Evolutionary conservation across 768 basidiomycete genomes (phyloP).

Genomic region (Filobasidium floriforme): DNA sequence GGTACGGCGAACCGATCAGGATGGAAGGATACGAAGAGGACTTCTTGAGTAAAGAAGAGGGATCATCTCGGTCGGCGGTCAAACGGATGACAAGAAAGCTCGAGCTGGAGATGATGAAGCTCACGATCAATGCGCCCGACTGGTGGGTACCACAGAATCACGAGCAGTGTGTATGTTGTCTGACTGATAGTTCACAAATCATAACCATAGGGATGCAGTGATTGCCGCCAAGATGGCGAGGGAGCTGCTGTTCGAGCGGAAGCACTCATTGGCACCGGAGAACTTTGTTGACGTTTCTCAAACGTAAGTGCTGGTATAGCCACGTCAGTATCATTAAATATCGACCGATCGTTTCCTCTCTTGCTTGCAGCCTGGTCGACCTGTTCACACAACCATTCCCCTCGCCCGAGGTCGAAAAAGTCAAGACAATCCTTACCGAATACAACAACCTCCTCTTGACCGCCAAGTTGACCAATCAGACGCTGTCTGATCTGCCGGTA

Average conservation of each 20-base stretch:
- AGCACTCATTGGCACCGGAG: constrained; percentile 65
- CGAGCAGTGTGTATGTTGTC: not conserved
- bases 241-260: constrained; percentile 83
- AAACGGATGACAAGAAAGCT: constrained; percentile 75
- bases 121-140: constrained; percentile 85
- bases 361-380: constrained; percentile 24
- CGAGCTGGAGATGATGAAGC: constrained; percentile 60
- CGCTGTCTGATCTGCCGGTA: constrained; percentile 73
- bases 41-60: constrained; percentile 64
- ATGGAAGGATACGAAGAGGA: constrained; percentile 67
- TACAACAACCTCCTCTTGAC: constrained; percentile 82
- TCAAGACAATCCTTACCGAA: constrained; percentile 65
- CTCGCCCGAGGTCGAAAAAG: constrained; percentile 55
- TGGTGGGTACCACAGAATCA: constrained; percentile 52
- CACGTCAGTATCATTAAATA: not conserved
- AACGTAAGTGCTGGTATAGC: constrained; percentile 58
- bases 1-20: constrained; percentile 73
- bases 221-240: constrained; percentile 86
- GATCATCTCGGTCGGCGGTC: constrained; percentile 66
- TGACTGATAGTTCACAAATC: not conserved
- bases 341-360: not conserved
- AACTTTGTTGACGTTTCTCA: constrained; percentile 81
- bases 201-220: constrained; percentile 65
- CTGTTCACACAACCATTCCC: constrained; percentile 51
- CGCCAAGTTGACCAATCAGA: constrained; percentile 74